These are phyloP conservation scores for Schizonepeta tenuifolia DNA, from an alignment of 257 asterid genomes.

Conservation along the genomic window DNA sequence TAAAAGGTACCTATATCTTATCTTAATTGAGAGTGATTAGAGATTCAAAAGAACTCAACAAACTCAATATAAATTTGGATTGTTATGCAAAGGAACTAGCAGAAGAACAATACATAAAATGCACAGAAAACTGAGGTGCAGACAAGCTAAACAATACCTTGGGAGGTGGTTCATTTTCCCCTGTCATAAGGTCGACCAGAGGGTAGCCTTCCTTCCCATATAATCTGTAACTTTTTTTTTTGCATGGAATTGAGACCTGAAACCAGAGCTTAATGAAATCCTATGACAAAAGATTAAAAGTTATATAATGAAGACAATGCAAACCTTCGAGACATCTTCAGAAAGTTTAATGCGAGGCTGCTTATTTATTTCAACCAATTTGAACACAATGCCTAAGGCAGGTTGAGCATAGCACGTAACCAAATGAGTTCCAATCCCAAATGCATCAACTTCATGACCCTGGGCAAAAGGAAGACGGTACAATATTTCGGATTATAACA, in stretches of 20 bases:
- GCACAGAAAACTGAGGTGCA: neutral
- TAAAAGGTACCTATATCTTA: neutral
- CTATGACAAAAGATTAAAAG: neutral
- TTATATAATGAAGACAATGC: slow-evolving; percentile 30
- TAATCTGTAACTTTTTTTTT: slow-evolving; percentile 84
- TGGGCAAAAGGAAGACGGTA: slow-evolving; percentile 30
- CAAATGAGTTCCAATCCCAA: slow-evolving; percentile 94
- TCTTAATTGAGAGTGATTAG: no score
- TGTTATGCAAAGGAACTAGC: neutral
- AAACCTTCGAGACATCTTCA: slow-evolving; percentile 94
- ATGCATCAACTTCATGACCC: slow-evolving; percentile 97
- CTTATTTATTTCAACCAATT: slow-evolving; percentile 88
- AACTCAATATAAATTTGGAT: neutral
- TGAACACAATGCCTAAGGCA: slow-evolving; percentile 93
- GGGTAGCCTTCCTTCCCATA: slow-evolving; percentile 94
- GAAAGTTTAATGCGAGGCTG: slow-evolving; percentile 98
- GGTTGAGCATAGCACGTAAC: slow-evolving; percentile 98
- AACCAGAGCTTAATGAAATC: slow-evolving; percentile 35
- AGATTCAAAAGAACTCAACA: no score
- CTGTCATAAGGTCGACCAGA: slow-evolving; percentile 91
- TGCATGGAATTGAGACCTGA: slow-evolving; percentile 97
- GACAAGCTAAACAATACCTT: slow-evolving; percentile 48
- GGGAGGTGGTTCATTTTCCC: slow-evolving; percentile 90
- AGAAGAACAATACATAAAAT: neutral
- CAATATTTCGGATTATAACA: neutral